phyloP scores from a whole-genome alignment of 2,329 filamentous ascomycete genomes.

The Diaporthe nobilis region DNA sequence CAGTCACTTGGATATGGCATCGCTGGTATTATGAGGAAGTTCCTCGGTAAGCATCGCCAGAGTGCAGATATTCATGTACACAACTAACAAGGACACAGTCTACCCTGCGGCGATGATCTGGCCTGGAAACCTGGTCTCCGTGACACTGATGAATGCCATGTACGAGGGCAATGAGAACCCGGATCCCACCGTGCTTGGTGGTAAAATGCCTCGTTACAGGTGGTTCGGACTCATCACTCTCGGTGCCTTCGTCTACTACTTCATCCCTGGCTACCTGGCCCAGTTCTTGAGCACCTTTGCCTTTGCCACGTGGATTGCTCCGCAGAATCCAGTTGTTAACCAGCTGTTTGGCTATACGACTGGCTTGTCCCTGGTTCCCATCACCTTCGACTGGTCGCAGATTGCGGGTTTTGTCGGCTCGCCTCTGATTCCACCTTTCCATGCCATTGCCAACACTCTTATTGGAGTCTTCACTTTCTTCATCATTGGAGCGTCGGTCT shows the following conservation, averaged over 20 bases:
- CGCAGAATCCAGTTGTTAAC: conserved; percentile 77
- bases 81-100: conserved; percentile 52
- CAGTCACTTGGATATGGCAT: conserved; percentile 80
- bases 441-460: conserved; percentile 80
- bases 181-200: conserved; percentile 71
- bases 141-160: conserved; percentile 79
- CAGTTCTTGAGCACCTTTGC: conserved; percentile 80
- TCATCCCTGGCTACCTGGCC: conserved; percentile 77
- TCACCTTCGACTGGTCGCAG: conserved; percentile 85
- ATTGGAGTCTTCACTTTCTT: conserved; percentile 78
- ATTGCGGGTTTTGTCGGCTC: conserved; percentile 78
- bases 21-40: conserved; percentile 76
- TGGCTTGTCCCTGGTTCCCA: conserved; percentile 76
- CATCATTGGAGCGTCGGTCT: conserved; percentile 68
- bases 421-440: conserved; percentile 79
- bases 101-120: conserved; percentile 82
- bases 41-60: conserved; percentile 63
- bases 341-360: conserved; percentile 80
- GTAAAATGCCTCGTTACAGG: conserved; percentile 74
- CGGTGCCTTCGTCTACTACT: conserved; percentile 75
- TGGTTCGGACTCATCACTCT: conserved; percentile 74
- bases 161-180: conserved; percentile 71
- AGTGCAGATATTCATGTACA: background rate
- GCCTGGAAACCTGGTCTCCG: conserved; percentile 76
- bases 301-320: conserved; percentile 80